Base-by-base conservation (phyloP, 192 early-diverging fungal genomes). In the Rhizophagus clarus region DNA sequence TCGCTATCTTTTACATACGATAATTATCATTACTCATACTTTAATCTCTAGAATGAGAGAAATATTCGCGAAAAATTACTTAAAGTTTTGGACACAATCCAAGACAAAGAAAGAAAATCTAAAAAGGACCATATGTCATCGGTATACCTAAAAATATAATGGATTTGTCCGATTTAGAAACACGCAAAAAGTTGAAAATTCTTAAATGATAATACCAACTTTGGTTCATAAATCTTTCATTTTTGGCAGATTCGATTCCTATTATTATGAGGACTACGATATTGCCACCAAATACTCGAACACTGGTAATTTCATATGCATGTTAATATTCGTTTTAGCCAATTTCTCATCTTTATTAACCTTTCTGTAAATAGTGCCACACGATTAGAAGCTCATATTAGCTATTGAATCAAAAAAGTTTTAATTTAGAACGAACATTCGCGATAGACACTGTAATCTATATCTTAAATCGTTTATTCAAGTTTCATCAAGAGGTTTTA, bases 381-480 rank as follows among this genome's bases (percentile, higher is more conserved):
- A 10, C 76, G 42, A 47, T 77, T 77, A 77, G 77, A 79, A 70
- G 77, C 77, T 60, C 77, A 3, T n/a, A 70, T 79, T 3, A 69
- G 66, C 31, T 61, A 70, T 60, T 49, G 61, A 79, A n/a, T n/a
- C 17, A 66, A 15, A 61, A 77, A 9, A 24, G n/a, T 61, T 42
- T 56, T 37, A 70, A 68, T 61, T 37, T 70, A 14, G 49, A 70
- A 60, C 3, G 68, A 69, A 79, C 67, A 40, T 70, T 60, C 28
- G 34, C 51, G 17, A 70, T 70, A 32, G 67, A 70, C 24, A 70
- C 67, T 49, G n/a, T 70, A n/a, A 70, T 79, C 1, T 79, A 79
- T 79, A 79, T 79, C 34, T 69, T 79, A 61, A 79, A 67, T 60
- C 45, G 67, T 22, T 28, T 60, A 79, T 79, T 79, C n/a, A 45